phyloP scores from a whole-genome alignment of 495 filamentous ascomycete genomes.

The Xylaria telfairii region DNA sequence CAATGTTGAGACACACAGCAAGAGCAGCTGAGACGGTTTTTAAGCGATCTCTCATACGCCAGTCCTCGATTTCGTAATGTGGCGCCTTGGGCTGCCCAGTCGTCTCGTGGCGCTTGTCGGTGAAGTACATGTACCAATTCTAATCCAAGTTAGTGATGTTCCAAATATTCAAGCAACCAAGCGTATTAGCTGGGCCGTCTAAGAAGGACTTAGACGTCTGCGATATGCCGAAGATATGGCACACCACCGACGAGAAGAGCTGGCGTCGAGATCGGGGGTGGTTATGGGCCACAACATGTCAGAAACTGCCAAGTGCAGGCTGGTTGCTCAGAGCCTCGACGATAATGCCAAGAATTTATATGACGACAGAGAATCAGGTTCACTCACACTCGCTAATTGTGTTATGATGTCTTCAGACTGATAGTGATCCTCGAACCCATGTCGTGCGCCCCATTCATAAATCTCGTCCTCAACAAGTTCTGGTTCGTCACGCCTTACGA shows the following conservation, averaged over 20 bases:
- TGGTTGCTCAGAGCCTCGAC: constrained; percentile 17
- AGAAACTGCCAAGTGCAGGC: neutral
- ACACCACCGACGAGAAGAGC: neutral
- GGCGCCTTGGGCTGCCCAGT: constrained; percentile 80
- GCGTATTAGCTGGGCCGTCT: too few species aligned
- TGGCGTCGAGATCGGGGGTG: neutral
- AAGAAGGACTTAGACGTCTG: neutral
- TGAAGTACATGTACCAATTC: constrained; percentile 98
- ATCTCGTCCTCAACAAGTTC: constrained; percentile 47
- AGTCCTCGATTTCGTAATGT: constrained; percentile 75
- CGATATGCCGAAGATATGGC: neutral
- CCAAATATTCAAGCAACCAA: neutral
- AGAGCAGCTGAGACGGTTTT: constrained; percentile 97
- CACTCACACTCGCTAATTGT: constrained; percentile 61
- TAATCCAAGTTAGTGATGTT: constrained; percentile 39
- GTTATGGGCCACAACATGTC: constrained; percentile 13
- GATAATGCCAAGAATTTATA: constrained; percentile 45
- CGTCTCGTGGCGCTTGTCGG: constrained; percentile 96
- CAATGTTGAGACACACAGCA: constrained; percentile 94
- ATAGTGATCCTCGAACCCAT: constrained; percentile 75
- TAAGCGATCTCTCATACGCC: constrained; percentile 94
- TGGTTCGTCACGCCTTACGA: constrained; percentile 51
- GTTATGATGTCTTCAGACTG: constrained; percentile 68
- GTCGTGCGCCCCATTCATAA: constrained; percentile 61
- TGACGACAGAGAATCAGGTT: constrained; percentile 42